Base-by-base conservation (phyloP, 345 rosid genomes). In the Hibiscus mutabilis region DNA sequence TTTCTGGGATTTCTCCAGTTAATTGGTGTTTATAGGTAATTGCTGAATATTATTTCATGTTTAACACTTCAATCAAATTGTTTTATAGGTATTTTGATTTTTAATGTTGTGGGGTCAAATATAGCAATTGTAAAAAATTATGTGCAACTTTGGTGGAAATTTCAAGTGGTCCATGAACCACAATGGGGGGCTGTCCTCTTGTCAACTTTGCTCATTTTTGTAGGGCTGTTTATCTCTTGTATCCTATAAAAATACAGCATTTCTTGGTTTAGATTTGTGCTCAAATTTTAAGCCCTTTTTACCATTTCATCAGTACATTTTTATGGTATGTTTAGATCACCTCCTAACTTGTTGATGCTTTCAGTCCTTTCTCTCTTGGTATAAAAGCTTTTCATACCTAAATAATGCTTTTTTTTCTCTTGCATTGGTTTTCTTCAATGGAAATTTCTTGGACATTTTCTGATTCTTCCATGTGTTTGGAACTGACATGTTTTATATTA, bases 71-170 rank as follows among this genome's bases (percentile, higher is more conserved):
- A 37, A 37, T 37, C 10, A 37, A 37, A 37, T 7, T 37, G 42
- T 6, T 37, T 35, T 37, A 37, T 6, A 31, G 68, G 33, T 13
- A 42, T 13, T 6, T 46, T 49, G 52, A 22, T 57, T 22, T 70
- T 14, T 70, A 70, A 56, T 12, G 49, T 2, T 22, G 55, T 42
- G 37, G 73, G 73, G 73, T 59, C 66, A 44, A 59, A 24, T 42
- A 22, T 22, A 11, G 14, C 31, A 59, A 7, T 22, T 44, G 73
- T 4, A 19, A 16, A 10, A 56, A 70, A 21, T 6, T 2, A 15
- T 40, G 24, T 25, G 56, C 55, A 53, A 65, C 3, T 6, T 24
- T 2, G 37, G 12, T 18, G 68, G 49, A 49, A 49, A 60, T 3
- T 47, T 29, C 6, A 47, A 31, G 52, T 51, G 69, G 60, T 21